phyloP scores from a whole-genome alignment of 305 asterid genomes.

The Ilex paraguariensis region DNA sequence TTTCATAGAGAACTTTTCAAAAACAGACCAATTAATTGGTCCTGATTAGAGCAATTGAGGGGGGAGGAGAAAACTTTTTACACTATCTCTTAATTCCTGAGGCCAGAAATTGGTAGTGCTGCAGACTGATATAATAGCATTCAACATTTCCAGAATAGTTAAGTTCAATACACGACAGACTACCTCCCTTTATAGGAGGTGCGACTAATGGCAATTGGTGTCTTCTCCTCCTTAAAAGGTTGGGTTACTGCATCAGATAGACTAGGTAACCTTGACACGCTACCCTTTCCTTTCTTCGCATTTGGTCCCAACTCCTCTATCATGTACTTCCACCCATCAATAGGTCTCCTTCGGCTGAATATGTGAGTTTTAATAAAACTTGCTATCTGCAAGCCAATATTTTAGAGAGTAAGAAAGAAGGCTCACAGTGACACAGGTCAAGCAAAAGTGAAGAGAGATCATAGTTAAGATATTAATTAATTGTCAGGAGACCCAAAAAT shows the following conservation, averaged over 20 bases:
- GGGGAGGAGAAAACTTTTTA: too few species aligned
- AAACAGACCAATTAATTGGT: too few species aligned
- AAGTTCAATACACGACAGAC: background rate
- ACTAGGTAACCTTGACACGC: constrained; percentile 66
- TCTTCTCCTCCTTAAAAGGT: constrained; percentile 65
- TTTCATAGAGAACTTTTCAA: too few species aligned
- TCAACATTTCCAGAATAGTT: too few species aligned
- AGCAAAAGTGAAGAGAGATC: too few species aligned
- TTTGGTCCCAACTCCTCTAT: constrained; percentile 88
- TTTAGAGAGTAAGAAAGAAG: background rate
- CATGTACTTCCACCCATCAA: constrained; percentile 94
- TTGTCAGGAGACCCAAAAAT: too few species aligned
- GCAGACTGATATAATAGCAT: too few species aligned
- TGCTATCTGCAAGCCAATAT: constrained; percentile 51
- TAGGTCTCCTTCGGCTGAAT: constrained; percentile 88
- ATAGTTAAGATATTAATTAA: too few species aligned
- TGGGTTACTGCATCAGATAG: constrained; percentile 76
- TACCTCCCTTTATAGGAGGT: constrained; percentile 32
- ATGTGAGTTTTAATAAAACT: constrained; percentile 86
- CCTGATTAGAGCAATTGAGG: too few species aligned
- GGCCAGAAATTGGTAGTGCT: too few species aligned
- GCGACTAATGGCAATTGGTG: constrained; percentile 19
- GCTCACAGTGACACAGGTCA: too few species aligned
- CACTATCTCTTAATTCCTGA: too few species aligned
- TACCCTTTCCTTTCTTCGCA: constrained; percentile 72